Evolutionary conservation across 371 early-diverging fungal genomes (phyloP), one percentile per base, ranked within the genome.

Genomic region (Circinella umbellata): DNA sequence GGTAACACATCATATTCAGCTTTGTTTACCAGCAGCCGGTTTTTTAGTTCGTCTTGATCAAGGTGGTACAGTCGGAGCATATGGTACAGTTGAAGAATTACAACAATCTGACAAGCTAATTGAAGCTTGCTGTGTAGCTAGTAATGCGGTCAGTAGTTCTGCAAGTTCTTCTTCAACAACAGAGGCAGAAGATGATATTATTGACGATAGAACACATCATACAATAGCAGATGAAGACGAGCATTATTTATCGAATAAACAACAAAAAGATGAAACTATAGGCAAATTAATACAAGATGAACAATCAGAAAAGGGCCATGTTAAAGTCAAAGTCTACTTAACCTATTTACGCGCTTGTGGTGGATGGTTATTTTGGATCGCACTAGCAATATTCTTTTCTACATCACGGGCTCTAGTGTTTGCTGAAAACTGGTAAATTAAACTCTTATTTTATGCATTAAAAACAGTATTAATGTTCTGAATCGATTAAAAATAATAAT

Each of bases 1-100:
- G 14, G 95, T 94, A 9, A 95, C 95, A 3, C 96, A 96, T 73
- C 93, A 93, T 46, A 90, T 94, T 8, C 75, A 86, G 11, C 88
- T 93, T 61, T 90, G 94, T 61, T 75, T 96, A 34, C 82, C 88
- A 9, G 82, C 86, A 47, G 86, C 90, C 55, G 81, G 87, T 66
- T 85, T 84, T 59, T 71, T 94, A 7, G 89, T 93, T 0, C 78
- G 89, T 35, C 63, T 95, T 70, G 74, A 81, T 11, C 10, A 38
- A n/a, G 74, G 81, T 27, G 94, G 94, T n/a, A 65, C 64, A 37
- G 72, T 80, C 27, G 38, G 71, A 1, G 76, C 72, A 27, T 74
- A 73, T 46, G 84, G 83, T 37, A 62, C 72, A 4, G 72, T 73
- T 4, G 73, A 76, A 17, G 72, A 80, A 13, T 69, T 86, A 7